Evolutionary conservation across 176 grass and related monocot species (phyloP).

Genomic region (Alloteropsis semialata): DNA sequence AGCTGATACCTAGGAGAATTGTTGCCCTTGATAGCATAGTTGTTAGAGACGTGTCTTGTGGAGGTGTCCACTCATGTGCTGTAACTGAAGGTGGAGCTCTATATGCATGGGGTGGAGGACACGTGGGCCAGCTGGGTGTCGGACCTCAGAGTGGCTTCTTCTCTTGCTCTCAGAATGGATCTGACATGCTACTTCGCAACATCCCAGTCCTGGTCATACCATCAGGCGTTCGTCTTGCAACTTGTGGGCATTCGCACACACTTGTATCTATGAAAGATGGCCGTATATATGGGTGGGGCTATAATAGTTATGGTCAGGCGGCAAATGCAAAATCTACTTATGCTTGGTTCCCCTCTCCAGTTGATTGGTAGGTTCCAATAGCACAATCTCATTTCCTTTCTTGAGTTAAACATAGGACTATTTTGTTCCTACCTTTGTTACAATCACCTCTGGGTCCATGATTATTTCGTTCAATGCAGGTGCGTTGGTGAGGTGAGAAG

Average conservation of each 20-base stretch:
- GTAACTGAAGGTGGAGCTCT: slow-evolving; percentile 69
- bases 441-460: background rate
- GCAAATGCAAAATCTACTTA: slow-evolving; percentile 79
- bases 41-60: slow-evolving; percentile 68
- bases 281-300: slow-evolving; percentile 91
- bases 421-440: background rate
- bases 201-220: slow-evolving; percentile 73
- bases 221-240: slow-evolving; percentile 62
- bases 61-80: slow-evolving; percentile 90
- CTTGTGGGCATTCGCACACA: slow-evolving; percentile 91
- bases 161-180: slow-evolving; percentile 55
- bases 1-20: slow-evolving; percentile 76
- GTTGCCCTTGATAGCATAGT: slow-evolving; percentile 73
- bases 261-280: slow-evolving; percentile 83
- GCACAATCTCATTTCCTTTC: background rate
- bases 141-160: slow-evolving; percentile 61
- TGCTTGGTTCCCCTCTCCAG: slow-evolving; percentile 84
- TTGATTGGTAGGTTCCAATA: slow-evolving; percentile 68
- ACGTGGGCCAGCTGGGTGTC: slow-evolving; percentile 75
- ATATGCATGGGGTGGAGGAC: slow-evolving; percentile 80
- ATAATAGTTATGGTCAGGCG: slow-evolving; percentile 93
- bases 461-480: slow-evolving; percentile 36
- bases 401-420: background rate
- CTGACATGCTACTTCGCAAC: slow-evolving; percentile 62
- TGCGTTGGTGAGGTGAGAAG: slow-evolving; percentile 87